Evolutionary conservation across 495 filamentous ascomycete species (phyloP).

Genomic region (Lophiotrema nucula): DNA sequence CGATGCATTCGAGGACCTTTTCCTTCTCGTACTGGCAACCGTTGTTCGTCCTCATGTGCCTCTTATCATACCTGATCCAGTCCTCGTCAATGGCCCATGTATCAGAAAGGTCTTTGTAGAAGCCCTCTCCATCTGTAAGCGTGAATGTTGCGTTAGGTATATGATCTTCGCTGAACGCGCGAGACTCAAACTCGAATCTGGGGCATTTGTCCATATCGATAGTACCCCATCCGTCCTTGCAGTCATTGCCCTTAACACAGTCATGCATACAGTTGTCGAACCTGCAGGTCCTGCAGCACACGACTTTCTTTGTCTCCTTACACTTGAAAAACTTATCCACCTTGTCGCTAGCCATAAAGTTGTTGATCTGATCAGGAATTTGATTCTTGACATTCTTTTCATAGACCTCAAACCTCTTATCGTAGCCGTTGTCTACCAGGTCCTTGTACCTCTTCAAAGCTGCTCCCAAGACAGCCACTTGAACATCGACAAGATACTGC

Average conservation of each 20-base stretch:
- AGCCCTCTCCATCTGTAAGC: background rate
- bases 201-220: constrained; percentile 17
- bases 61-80: background rate
- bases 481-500: constrained; percentile 7
- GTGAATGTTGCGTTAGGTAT: background rate
- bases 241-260: constrained; percentile 10
- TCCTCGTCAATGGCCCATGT: background rate
- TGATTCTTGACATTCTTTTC: background rate
- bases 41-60: constrained; percentile 4
- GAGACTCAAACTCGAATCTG: constrained; percentile 1
- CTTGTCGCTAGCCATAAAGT: constrained; percentile 16
- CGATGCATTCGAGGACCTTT: background rate
- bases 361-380: constrained; percentile 17
- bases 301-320: background rate
- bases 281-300: constrained; percentile 5
- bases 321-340: constrained; percentile 16
- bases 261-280: background rate
- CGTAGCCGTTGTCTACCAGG: constrained; percentile 10
- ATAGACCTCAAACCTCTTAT: constrained; percentile 16
- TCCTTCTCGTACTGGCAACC: constrained; percentile 2
- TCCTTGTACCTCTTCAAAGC: constrained; percentile 19
- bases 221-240: constrained; percentile 1
- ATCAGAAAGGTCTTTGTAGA: constrained; percentile 2
- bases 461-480: constrained; percentile 1
- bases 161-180: background rate